These are phyloP conservation scores for Clathrus columnatus DNA, from an alignment of 768 basidiomycete genomes.

Conservation along the genomic window DNA sequence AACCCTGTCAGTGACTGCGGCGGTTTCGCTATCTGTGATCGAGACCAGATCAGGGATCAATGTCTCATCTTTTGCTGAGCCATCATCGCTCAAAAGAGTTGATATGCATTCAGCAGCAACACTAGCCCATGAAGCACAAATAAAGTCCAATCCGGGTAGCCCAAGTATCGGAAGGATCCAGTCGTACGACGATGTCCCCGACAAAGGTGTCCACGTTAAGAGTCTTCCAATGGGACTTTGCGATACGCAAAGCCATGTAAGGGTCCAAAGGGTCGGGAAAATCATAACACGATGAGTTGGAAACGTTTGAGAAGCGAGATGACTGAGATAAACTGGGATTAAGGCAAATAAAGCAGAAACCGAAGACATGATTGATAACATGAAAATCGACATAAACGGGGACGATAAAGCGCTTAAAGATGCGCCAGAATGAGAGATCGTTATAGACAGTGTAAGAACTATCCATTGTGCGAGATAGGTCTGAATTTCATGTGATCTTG, in stretches of 20 bases:
- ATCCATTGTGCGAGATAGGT: slow-evolving; percentile 14
- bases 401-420: slow-evolving; percentile 23
- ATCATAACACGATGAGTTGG: slow-evolving; percentile 35
- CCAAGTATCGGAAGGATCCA: slow-evolving; percentile 60
- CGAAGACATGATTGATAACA: not conserved
- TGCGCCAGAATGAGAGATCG: slow-evolving; percentile 20
- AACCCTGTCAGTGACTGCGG: not conserved
- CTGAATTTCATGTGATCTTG: slow-evolving; percentile 13
- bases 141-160: slow-evolving; percentile 58
- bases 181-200: slow-evolving; percentile 40
- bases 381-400: not conserved
- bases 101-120: slow-evolving; percentile 47
- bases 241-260: slow-evolving; percentile 47
- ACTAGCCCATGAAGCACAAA: slow-evolving; percentile 68
- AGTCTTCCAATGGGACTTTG: slow-evolving; percentile 65
- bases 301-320: not conserved
- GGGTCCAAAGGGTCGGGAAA: slow-evolving; percentile 66
- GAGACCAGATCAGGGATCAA: not conserved
- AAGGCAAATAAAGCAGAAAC: slow-evolving; percentile 1
- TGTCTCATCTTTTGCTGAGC: not conserved
- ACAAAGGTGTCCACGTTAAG: slow-evolving; percentile 59
- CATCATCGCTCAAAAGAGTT: slow-evolving; percentile 10
- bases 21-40: not conserved
- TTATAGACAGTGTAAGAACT: slow-evolving; percentile 20
- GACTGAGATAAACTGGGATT: not conserved